A percentile compares a stretch with the other conserved stretches of the same genome.
phyloP scores from a whole-genome alignment of 805 yeast species.

The Pichia sporocuriosa region DNA sequence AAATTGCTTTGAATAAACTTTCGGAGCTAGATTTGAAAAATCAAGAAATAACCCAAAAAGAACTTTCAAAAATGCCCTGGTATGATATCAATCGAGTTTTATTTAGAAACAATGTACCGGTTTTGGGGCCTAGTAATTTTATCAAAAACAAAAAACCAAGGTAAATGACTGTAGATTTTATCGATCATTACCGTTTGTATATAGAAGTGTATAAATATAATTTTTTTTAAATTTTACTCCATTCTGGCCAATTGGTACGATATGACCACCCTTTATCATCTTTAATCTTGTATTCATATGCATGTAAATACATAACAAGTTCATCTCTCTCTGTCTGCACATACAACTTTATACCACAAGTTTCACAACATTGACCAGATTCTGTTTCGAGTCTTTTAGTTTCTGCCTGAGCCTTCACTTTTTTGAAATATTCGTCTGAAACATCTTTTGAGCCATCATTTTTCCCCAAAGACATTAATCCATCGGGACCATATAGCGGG shows the following conservation, averaged over 20 bases:
- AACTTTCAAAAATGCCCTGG: slow-evolving; percentile 18
- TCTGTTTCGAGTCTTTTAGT: slow-evolving; percentile 7
- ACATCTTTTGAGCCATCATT: not conserved
- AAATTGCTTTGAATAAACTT: slow-evolving; percentile 15
- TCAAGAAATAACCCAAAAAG: slow-evolving; percentile 7
- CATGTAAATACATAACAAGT: slow-evolving; percentile 42
- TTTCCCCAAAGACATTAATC: slow-evolving; percentile 4
- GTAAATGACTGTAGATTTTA: too few relatives aligned
- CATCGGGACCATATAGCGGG: slow-evolving; percentile 24
- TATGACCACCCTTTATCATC: slow-evolving; percentile 29
- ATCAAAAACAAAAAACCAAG: too few relatives aligned
- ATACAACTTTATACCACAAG: slow-evolving; percentile 31
- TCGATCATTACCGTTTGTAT: not conserved
- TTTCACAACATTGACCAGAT: slow-evolving; percentile 24
- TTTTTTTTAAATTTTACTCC: slow-evolving; percentile 33
- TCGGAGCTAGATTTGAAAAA: slow-evolving; percentile 6
- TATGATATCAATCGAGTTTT: slow-evolving; percentile 11
- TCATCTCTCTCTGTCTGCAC: slow-evolving; percentile 27
- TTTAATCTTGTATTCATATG: slow-evolving; percentile 33
- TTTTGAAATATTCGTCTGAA: slow-evolving; percentile 4
- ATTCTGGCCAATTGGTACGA: slow-evolving; percentile 39
- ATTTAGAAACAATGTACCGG: not conserved
- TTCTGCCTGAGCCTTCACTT: slow-evolving; percentile 3
- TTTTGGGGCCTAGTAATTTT: not conserved
- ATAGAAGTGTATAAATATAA: not conserved